Evolutionary conservation across 805 yeast species (phyloP).

Genomic region (Wickerhamomyces silvicola): DNA sequence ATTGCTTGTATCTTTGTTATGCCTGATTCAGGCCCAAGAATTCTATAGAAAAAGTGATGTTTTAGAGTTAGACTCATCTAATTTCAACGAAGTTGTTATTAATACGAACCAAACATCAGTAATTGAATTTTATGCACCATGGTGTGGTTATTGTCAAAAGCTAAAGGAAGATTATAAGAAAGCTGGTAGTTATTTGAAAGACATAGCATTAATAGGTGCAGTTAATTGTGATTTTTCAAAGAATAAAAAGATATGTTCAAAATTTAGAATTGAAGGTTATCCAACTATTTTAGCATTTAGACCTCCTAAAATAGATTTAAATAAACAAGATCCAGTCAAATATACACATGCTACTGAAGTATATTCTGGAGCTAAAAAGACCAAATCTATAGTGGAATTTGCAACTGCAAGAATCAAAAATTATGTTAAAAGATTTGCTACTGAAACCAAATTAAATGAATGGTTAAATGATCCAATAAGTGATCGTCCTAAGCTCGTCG

Average conservation of each 20-base stretch:
- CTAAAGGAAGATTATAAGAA: constrained; percentile 59
- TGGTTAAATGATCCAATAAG: constrained; percentile 14
- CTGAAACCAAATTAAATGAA: constrained; percentile 25
- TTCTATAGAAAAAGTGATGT: constrained; percentile 33
- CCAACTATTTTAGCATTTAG: constrained; percentile 81
- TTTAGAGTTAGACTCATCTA: constrained; percentile 47
- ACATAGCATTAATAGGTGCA: constrained; percentile 63
- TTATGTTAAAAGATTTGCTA: constrained; percentile 48
- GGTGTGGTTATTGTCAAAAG: constrained; percentile 93
- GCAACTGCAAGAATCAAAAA: constrained; percentile 56
- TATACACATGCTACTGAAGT: constrained; percentile 45
- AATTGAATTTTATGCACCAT: constrained; percentile 91
- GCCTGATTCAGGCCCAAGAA: constrained; percentile 13
- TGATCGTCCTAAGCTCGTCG: constrained; percentile 35
- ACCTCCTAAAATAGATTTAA: constrained; percentile 57
- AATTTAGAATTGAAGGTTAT: constrained; percentile 63
- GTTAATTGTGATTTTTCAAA: constrained; percentile 74
- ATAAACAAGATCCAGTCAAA: constrained; percentile 12
- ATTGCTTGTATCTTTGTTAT: too few species aligned
- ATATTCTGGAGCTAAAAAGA: constrained; percentile 56
- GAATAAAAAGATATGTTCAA: constrained; percentile 65
- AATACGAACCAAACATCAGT: constrained; percentile 71
- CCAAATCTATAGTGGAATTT: constrained; percentile 47
- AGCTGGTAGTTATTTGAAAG: constrained; percentile 53
- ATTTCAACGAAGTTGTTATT: constrained; percentile 61